Evolutionary conservation across 176 grass and related monocot species (phyloP).

Genomic region (Oryza brachyantha): DNA sequence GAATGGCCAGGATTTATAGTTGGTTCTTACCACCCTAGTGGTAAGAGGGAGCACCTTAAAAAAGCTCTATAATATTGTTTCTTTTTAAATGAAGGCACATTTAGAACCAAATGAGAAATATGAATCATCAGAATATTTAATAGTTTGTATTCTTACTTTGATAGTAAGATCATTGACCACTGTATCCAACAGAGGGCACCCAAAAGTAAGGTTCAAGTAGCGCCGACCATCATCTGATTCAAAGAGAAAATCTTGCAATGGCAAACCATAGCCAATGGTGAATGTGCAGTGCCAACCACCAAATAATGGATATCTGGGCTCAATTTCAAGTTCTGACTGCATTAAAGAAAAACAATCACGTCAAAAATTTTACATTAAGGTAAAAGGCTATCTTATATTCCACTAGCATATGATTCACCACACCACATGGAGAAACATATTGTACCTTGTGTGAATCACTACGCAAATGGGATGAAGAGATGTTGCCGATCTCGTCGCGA

Average conservation of each 20-base stretch:
- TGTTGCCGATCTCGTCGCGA: constrained; percentile 99
- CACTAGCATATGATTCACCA: constrained; percentile 20
- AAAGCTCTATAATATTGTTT: no score
- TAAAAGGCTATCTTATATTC: constrained; percentile 8
- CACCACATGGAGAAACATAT: constrained; percentile 1
- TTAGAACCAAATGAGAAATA: constrained; percentile 3
- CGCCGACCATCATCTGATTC: constrained; percentile 62
- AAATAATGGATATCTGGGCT: constrained; percentile 97
- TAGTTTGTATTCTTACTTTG: constrained; percentile 44
- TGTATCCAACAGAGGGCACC: constrained; percentile 68
- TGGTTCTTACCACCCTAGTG: no score
- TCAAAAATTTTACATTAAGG: not conserved
- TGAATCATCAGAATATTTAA: constrained; percentile 24
- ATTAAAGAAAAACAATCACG: not conserved
- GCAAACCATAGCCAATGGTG: constrained; percentile 90
- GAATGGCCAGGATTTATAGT: no score
- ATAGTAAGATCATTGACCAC: constrained; percentile 80
- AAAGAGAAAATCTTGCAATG: constrained; percentile 90
- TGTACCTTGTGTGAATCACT: constrained; percentile 79
- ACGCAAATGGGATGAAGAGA: constrained; percentile 88
- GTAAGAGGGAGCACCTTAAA: no score
- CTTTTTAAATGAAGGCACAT: not conserved
- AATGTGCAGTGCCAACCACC: constrained; percentile 95
- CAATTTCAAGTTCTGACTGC: constrained; percentile 92
- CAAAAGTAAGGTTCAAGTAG: constrained; percentile 81